Evolutionary conservation across 2,329 filamentous ascomycete species (phyloP).

Genomic region (Myriangium duriaei): DNA sequence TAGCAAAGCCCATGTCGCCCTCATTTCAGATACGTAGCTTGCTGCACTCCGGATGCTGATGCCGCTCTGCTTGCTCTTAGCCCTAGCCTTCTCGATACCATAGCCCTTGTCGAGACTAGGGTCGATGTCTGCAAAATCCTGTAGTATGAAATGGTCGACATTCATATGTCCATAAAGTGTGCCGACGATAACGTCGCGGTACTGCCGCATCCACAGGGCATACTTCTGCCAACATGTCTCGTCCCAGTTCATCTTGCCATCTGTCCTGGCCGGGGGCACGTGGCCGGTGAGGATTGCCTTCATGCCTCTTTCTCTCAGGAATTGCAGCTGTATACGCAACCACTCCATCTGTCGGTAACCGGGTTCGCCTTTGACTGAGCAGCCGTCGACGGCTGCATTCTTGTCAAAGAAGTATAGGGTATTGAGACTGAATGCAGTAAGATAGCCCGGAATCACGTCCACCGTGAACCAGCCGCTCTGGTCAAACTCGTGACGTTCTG

Average conservation of each 20-base stretch:
- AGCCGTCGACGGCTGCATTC: conserved; percentile 89
- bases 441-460: conserved; percentile 73
- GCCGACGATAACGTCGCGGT: conserved; percentile 74
- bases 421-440: conserved; percentile 89
- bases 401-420: conserved; percentile 92
- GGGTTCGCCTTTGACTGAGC: conserved; percentile 63
- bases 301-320: conserved; percentile 70
- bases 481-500: conserved; percentile 79
- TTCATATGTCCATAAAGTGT: conserved; percentile 94
- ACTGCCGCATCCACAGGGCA: conserved; percentile 78
- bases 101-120: conserved; percentile 37
- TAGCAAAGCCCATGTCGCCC: conserved; percentile 64
- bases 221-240: conserved; percentile 99
- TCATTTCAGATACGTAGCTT: conserved; percentile 68
- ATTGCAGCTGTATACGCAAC: conserved; percentile 77
- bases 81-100: conserved; percentile 26
- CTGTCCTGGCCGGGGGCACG: conserved; percentile 78
- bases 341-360: conserved; percentile 95
- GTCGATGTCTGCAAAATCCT: conserved; percentile 68
- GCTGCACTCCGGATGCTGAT: conserved; percentile 54
- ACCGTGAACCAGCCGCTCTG: conserved; percentile 90
- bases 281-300: conserved; percentile 93
- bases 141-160: conserved; percentile 89
- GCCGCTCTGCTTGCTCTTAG: conserved; percentile 29
- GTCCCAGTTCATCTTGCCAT: conserved; percentile 80